Evolutionary conservation across 2,329 filamentous ascomycete species (phyloP), one percentile per base, ranked within the genome.

Genomic region (Metarhizium sp.): DNA sequence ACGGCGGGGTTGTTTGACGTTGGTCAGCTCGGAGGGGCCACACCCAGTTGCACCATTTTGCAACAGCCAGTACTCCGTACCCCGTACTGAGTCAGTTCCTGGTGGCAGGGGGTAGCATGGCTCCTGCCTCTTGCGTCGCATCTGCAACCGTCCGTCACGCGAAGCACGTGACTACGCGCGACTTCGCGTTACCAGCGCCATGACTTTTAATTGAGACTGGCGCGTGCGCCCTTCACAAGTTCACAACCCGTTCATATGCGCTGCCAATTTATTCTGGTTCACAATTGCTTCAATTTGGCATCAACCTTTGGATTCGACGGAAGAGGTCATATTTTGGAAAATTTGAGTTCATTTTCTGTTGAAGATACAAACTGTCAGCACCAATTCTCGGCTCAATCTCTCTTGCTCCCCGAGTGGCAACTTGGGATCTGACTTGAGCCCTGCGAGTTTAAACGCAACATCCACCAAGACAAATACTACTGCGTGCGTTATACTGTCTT

Each of bases 141-240:
- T 43, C 60, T 62, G 59, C 64, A 40, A 58, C 56, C 57, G 25
- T 30, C 13, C 7, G 16, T 25, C 32, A 59, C 25, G 16, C 55
- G 61, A 3, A 29, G 32, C 56, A 52, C 67, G 68, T 72, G 70
- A 71, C 59, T 58, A 58, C 70, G 69, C 61, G 65, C 60, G 50
- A 55, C 62, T 63, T 71, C 70, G 70, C 68, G 70, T 72, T 59
- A 57, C 55, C 34, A 20, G 60, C 58, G 59, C 64, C 65, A 63
- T 63, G 58, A 61, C 54, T 62, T 52, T 59, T 59, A 52, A 11
- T 10, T 20, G 14, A 50, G 52, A 40, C 29, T 38, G 53, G 32
- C 59, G 59, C 57, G 56, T 54, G 36, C 42, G 42, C 53, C 47
- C 48, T 54, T 55, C 38, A 25, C 25, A 13, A 6, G 42, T 54